Conservation (phyloP, 2,329 filamentous ascomycete genomes). For the Hypomyces perniciosus region DNA sequence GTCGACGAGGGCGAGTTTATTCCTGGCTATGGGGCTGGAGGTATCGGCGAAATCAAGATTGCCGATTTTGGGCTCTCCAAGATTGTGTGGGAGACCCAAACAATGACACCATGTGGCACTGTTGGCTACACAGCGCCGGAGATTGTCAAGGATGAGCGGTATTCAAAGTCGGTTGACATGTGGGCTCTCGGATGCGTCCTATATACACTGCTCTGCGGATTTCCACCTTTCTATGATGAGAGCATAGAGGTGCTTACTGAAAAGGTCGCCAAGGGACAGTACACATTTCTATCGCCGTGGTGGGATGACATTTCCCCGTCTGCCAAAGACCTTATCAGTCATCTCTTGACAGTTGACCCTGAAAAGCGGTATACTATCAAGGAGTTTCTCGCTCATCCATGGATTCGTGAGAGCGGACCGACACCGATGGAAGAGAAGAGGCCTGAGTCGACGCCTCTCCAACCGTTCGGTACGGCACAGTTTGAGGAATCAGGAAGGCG, state of each 20-base stretch:
- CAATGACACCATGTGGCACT: constrained; percentile 98
- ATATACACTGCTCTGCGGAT: constrained; percentile 94
- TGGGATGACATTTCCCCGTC: constrained; percentile 98
- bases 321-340: constrained; percentile 88
- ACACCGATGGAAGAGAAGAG: constrained; percentile 56
- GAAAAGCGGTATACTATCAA: constrained; percentile 91
- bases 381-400: constrained; percentile 90
- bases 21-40: constrained; percentile 72
- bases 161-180: constrained; percentile 99
- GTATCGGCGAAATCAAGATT: constrained; percentile 93
- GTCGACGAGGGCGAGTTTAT: constrained; percentile 93
- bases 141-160: constrained; percentile 97
- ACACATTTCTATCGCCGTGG: constrained; percentile 96
- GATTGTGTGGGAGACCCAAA: constrained; percentile 96
- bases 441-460: constrained; percentile 37
- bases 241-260: constrained; percentile 95
- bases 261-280: constrained; percentile 94
- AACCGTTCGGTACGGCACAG: constrained; percentile 51
- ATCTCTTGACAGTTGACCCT: constrained; percentile 89
- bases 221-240: constrained; percentile 98
- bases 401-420: constrained; percentile 66
- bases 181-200: constrained; percentile 96
- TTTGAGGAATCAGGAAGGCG: constrained; percentile 57
- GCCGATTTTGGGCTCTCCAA: constrained; percentile 97
- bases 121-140: constrained; percentile 97